Base-by-base conservation (phyloP, 2,329 filamentous ascomycete species). In the Pyricularia pennisetigena region DNA sequence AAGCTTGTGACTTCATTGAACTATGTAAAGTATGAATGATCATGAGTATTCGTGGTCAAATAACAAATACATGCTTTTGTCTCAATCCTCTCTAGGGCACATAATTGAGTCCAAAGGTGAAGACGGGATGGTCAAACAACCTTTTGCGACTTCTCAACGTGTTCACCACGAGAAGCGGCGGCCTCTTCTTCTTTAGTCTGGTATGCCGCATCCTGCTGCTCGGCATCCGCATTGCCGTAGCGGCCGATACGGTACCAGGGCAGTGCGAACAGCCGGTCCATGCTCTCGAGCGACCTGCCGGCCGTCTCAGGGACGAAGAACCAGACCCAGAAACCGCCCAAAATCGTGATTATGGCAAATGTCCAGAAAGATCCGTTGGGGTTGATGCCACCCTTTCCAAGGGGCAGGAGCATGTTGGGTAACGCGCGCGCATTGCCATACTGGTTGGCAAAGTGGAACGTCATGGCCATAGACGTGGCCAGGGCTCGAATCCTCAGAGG, bases 371-470 rank as follows among this genome's bases (percentile, higher is more conserved):
- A 93, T 0, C 91, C 91, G 68, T 83, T 85, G 61, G 82, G 81
- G 12, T 75, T 79, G 69, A 86, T 82, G 2, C 83, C 83, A 2
- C 83, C 83, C 2, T 79, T 61, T 0, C 68, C 9, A 0, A 69
- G 69, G 0, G 78, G 70, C 0, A 92, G 81, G 57, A 93, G 85
- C 89, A 93, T 92, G 72, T 87, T 85, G 1, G 90, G 90, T 0
- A 92, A 87, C 0, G 90, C 89, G 32, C 90, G 88, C 1, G 86
- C 84, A 79, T 91, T 93, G 49, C 90, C 90, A 75, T 91, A 93
- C 76, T 92, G 89, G 77, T 91, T 91, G 71, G 85, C 88, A 73
- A 93, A 93, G 77, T 93, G 90, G 70, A 92, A 83, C 0, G 87
- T 90, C 90, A 93, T 93, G 65, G 88, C 86, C 74, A 89, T 82